A percentile compares a stretch with the other conserved stretches of the same genome.
Conservation (phyloP, 2,329 filamentous ascomycete genomes). For the Coleophoma cylindrospora region DNA sequence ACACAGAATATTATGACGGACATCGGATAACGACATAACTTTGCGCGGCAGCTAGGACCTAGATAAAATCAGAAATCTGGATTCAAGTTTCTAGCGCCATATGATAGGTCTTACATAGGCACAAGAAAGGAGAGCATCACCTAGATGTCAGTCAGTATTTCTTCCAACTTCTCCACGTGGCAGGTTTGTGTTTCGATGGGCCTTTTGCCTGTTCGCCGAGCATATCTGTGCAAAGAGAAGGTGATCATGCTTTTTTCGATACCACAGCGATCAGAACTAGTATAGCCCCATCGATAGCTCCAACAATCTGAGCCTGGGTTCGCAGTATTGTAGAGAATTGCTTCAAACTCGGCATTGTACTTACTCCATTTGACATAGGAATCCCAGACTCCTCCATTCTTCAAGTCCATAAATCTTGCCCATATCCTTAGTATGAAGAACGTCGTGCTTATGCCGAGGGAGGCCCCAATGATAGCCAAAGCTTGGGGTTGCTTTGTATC, state of each 20-base stretch:
- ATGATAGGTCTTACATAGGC: not conserved
- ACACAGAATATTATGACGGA: not conserved
- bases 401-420: constrained; percentile 2
- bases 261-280: too few relatives aligned
- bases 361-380: constrained; percentile 4
- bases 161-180: too few relatives aligned
- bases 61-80: not conserved
- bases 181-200: too few relatives aligned
- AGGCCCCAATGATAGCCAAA: constrained; percentile 3
- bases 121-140: not conserved
- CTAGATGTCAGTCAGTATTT: not conserved
- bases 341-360: constrained; percentile 19
- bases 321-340: not conserved
- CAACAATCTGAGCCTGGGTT: not conserved
- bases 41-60: not conserved
- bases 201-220: too few relatives aligned
- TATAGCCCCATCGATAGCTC: not conserved
- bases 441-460: not conserved
- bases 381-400: constrained; percentile 1
- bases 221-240: too few relatives aligned
- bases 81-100: not conserved
- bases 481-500: constrained; percentile 3
- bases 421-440: constrained; percentile 2
- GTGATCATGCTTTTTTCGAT: too few relatives aligned
- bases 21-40: not conserved